Evolutionary conservation across 108 stramenopile genomes (phyloP), one percentile per base, ranked within the genome.

Genomic region (Fragilariopsis cylindrus): DNA sequence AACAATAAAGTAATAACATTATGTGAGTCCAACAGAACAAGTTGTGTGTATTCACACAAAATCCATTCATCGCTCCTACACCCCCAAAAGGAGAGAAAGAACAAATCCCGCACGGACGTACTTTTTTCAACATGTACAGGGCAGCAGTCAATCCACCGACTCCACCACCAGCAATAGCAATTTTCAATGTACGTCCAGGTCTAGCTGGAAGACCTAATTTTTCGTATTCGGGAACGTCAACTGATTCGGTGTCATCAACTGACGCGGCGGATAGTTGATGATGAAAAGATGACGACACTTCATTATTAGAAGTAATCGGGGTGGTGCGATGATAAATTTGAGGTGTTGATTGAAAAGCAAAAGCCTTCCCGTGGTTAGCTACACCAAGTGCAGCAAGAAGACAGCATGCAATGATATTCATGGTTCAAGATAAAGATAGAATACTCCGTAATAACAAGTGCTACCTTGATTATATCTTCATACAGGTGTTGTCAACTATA

Each of bases 111-210:
- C 13, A 13, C 13, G 50, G 3, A 62, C 62, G 62, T 63, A 63
- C 62, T 73, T 91, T 88, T 85, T 94, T 95, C 62, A 97, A 84
- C 92, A 97, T 87, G 82, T 84, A 90, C 7, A 94, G 80, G 7
- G 97, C 97, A 12, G 93, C 70, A 12, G 96, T 96, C 55, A 98
- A 79, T 48, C 97, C 97, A 30, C 97, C 97, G 5, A 98, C 96
- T 8, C 97, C 97, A 12, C 97, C 97, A 19, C 97, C 97, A 11
- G 96, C 96, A 70, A 97, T 94, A n/a, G 94, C 93, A 45, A 97
- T 85, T 60, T 91, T 94, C 48, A 97, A 71, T 21, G 89, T 89
- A 16, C 93, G 80, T 15, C 93, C 93, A 1, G 89, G 87, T 57
- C 90, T 88, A 49, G 90, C 89, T 44, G 90, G 90, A 39, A 91